A percentile compares a stretch with the other conserved stretches of the same genome.
Evolutionary conservation across 1,284 basidiomycete species (phyloP).

Genomic region (Ustilago shanxiensis): DNA sequence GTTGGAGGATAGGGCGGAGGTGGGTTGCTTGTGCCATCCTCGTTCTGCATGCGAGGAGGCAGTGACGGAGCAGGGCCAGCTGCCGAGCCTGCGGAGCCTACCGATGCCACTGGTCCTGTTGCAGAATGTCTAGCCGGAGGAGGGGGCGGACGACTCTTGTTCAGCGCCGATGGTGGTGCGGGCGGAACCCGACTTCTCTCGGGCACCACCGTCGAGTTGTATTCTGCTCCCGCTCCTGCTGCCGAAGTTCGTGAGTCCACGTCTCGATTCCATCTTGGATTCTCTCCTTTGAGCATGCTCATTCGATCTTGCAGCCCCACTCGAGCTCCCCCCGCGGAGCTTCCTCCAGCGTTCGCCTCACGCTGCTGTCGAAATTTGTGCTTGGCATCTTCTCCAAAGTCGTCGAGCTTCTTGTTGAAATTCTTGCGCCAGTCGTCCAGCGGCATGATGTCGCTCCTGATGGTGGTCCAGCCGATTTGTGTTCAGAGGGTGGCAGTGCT

Average conservation of each 20-base stretch:
- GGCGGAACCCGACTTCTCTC: constrained; percentile 38
- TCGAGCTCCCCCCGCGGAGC: constrained; percentile 4
- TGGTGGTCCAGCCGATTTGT: not conserved
- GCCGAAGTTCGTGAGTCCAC: constrained; percentile 23
- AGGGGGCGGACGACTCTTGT: constrained; percentile 39
- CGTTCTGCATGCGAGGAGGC: constrained; percentile 60
- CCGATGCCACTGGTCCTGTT: not conserved
- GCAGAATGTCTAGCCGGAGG: constrained; percentile 30
- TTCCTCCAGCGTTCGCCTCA: constrained; percentile 39
- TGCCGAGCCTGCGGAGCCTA: not conserved
- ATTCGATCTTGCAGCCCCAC: constrained; percentile 48
- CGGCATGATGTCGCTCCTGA: constrained; percentile 21
- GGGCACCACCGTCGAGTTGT: constrained; percentile 34
- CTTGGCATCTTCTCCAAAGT: constrained; percentile 51
- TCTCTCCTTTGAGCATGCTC: constrained; percentile 48
- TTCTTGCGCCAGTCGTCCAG: constrained; percentile 49
- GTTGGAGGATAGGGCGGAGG: constrained; percentile 52
- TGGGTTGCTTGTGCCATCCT: constrained; percentile 49
- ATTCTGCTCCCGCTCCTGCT: constrained; percentile 7
- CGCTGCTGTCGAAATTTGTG: constrained; percentile 44
- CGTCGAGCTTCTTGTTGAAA: constrained; percentile 56
- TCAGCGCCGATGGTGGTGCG: constrained; percentile 22
- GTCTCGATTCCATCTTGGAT: constrained; percentile 47
- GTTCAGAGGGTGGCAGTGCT: not conserved
- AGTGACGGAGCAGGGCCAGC: constrained; percentile 29